Evolutionary conservation across 768 basidiomycete species (phyloP).

Genomic region (Termitomyces sp.): DNA sequence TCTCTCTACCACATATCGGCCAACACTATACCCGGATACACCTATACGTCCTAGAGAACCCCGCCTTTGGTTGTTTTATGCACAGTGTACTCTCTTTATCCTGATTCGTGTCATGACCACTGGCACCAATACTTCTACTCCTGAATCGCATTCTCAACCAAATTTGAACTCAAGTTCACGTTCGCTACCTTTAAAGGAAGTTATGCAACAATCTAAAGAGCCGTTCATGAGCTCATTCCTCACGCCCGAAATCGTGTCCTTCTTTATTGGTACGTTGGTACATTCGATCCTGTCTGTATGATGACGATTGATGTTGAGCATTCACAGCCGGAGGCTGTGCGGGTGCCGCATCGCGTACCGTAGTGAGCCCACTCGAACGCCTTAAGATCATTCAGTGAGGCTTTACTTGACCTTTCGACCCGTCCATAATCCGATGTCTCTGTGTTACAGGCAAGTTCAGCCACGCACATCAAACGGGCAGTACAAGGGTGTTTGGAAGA

Average conservation of each 20-base stretch:
- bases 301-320: conserved; percentile 6
- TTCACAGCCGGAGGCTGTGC: conserved; percentile 48
- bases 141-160: conserved; percentile 2
- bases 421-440: conserved; percentile 3
- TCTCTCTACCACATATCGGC: conserved; percentile 6
- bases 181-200: not conserved
- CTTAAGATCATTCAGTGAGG: conserved; percentile 96
- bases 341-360: conserved; percentile 75
- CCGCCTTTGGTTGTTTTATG: conserved; percentile 11
- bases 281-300: not conserved
- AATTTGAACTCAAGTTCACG: conserved; percentile 1
- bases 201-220: conserved; percentile 9
- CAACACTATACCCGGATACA: conserved; percentile 12
- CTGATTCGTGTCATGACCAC: conserved; percentile 8
- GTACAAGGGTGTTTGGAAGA: conserved; percentile 82
- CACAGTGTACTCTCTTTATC: conserved; percentile 7
- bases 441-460: conserved; percentile 79
- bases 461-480: conserved; percentile 53
- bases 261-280: conserved; percentile 33
- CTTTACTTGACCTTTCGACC: not conserved
- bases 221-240: conserved; percentile 14
- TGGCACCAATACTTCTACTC: conserved; percentile 4
- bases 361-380: conserved; percentile 87
- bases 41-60: conserved; percentile 1
- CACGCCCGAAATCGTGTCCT: conserved; percentile 34